Evolutionary conservation across 2,329 filamentous ascomycete genomes (phyloP), one percentile per base, ranked within the genome.

Genomic region (Fusarium lateritium): DNA sequence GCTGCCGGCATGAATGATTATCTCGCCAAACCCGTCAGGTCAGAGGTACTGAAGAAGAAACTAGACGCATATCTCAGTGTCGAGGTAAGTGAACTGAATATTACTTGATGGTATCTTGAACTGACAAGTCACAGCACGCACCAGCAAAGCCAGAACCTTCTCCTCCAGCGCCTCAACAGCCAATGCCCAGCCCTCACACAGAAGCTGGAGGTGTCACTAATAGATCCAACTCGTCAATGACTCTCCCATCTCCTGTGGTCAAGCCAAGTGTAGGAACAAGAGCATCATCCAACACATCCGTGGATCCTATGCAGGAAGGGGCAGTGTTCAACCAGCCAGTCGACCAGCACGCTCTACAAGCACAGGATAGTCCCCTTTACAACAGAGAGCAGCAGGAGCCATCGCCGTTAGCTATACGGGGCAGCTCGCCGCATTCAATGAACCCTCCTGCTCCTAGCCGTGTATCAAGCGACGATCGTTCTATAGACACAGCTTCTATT

Each of bases 1-100:
- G 93, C 94, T 50, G 93, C 94, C 2, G 95, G 95, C 44, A 98
- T 98, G 95, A 97, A 98, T 79, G 96, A 98, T 75, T 98, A 98
- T 75, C 87, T 98, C 2, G 94, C 95, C 17, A 98, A 98, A 78
- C 95, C 95, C 2, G 95, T 98, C n/a, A 88, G 94, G 64, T 93
- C 92, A 6, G 92, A 94, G 46, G 90, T 97, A 40, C 83, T 98
- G 55, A 96, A 93, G 80, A 90, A 90, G 75, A 95, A 98, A 82
- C 82, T 98, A 62, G 86, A 88, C 43, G 83, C 83, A 3, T 89
- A 89, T 70, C 81, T 87, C 26, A 81, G 78, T 39, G 77, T 76
- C 42, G 76, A 79, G 47, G 78, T 81, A 70, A 60, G 68, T 55
- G 38, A 22, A 7, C 14, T 24, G 7, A 22, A 13, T 9, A 11